Base-by-base conservation (phyloP, 164 flowering plant species). In the Cinnamomum micranthum region DNA sequence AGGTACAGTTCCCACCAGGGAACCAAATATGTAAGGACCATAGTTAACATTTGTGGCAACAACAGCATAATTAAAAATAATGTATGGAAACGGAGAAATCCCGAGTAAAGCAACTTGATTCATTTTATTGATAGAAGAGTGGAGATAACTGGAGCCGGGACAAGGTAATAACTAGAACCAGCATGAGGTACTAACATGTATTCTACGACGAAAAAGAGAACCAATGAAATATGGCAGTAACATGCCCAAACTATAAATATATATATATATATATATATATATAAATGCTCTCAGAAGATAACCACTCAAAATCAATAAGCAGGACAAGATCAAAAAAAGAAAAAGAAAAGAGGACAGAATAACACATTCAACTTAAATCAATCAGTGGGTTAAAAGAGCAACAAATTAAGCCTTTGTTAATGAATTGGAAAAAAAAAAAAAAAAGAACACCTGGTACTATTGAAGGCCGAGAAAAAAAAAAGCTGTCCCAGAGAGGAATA, bases 51-150 rank as follows among this genome's bases (percentile, higher is more conserved):
- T 81, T 71, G 99, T 90, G 28, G 98, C 97, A 77, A 91, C 92
- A 71, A 92, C 91, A 78, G 92, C 91, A 79, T 95, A 95, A 77
- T 95, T 95, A 80, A 88, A 95, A 67, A 93, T 70, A 12, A 91
- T 82, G 71, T 93, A 93, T 24, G 99, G 99, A 77, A 95, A 95
- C 50, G 99, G 99, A 81, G 99, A 92, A 76, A 95, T 84, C 79
- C 99, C 85, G 65, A 95, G 87, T 69, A 95, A 81, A n/a, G 89
- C 72, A 31, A 95, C 33, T 31, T 31, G 35, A n/a, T 71, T 64
- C n/a, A 24, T 12, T 33, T 23, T 19, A 20, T 13, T 25, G 55
- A 71, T 17, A 24, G 72, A 68, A 65, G 35, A 59, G 60, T 6
- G 28, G 52, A 24, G 27, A 74, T 22, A 33, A 51, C 7, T 64